These are phyloP conservation scores for Leptodermis oblonga DNA, from an alignment of 257 asterid species.

Conservation along the genomic window DNA sequence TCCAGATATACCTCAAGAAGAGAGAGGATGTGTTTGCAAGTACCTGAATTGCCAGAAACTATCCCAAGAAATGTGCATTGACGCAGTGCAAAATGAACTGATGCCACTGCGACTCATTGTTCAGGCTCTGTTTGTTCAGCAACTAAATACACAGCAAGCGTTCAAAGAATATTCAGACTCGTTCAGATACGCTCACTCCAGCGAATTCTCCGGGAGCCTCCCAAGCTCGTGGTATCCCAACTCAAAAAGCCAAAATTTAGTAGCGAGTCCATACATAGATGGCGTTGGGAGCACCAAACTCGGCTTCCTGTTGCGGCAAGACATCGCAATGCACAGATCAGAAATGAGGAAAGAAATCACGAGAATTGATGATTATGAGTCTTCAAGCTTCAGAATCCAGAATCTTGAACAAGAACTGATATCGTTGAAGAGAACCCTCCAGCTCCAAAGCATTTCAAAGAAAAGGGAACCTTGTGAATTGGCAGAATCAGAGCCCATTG, in stretches of 20 bases:
- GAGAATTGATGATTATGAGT: slow-evolving; percentile 46
- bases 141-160: slow-evolving; percentile 63
- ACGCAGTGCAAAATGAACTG: slow-evolving; percentile 63
- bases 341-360: slow-evolving; percentile 36
- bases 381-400: slow-evolving; percentile 69
- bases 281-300: slow-evolving; percentile 35
- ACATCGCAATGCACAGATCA: slow-evolving; percentile 20
- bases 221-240: slow-evolving; percentile 47
- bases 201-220: slow-evolving; percentile 45
- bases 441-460: slow-evolving; percentile 31
- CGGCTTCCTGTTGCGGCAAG: slow-evolving; percentile 40
- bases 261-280: slow-evolving; percentile 37
- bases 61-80: slow-evolving; percentile 55
- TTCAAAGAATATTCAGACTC: slow-evolving; percentile 60
- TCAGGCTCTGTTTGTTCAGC: slow-evolving; percentile 78
- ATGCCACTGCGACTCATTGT: slow-evolving; percentile 72
- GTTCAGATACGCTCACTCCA: slow-evolving; percentile 39
- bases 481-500: slow-evolving; percentile 26
- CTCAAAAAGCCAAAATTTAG: slow-evolving; percentile 40
- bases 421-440: slow-evolving; percentile 50
- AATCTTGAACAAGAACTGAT: slow-evolving; percentile 54
- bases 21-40: slow-evolving; percentile 54
- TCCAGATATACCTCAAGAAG: slow-evolving; percentile 53
- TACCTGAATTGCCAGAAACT: slow-evolving; percentile 68
- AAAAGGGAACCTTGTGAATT: slow-evolving; percentile 18